Evolutionary conservation across 768 basidiomycete species (phyloP).

Genomic region (Russula vinacea): DNA sequence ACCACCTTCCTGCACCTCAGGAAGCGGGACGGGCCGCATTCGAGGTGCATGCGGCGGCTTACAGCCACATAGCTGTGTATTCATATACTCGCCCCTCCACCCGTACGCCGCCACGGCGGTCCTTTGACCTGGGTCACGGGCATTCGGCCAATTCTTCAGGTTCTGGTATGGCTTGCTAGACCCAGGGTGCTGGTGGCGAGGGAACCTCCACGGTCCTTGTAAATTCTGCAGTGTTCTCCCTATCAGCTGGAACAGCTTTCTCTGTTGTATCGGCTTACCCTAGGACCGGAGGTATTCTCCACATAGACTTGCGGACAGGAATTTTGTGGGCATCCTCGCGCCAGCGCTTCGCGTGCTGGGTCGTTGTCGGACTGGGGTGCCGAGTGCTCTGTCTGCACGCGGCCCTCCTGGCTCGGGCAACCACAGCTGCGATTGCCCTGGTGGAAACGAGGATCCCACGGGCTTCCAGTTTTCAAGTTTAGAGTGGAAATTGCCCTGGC

Average conservation of each 20-base stretch:
- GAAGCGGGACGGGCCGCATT: not conserved
- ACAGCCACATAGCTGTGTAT: not conserved
- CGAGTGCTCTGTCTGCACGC: not conserved
- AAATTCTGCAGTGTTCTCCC: not conserved
- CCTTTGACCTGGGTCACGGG: not conserved
- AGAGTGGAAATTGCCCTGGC: not conserved
- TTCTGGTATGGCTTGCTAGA: not conserved
- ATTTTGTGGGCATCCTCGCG: not conserved
- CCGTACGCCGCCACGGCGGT: not conserved
- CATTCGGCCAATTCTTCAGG: not conserved
- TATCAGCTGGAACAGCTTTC: not conserved
- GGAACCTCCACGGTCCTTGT: not conserved
- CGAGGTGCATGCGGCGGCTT: not conserved
- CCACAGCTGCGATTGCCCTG: slow-evolving; percentile 7
- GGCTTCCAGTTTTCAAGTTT: not conserved
- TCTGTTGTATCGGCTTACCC: slow-evolving; percentile 3
- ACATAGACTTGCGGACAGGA: not conserved
- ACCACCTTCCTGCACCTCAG: not conserved
- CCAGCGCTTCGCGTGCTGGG: slow-evolving; percentile 4
- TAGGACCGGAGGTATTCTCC: not conserved
- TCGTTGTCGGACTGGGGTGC: not conserved
- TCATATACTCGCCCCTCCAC: not conserved
- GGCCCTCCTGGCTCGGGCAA: not conserved
- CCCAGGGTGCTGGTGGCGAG: not conserved
- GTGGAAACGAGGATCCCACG: slow-evolving; percentile 15